These are phyloP conservation scores for Clonostachys chloroleuca DNA, from an alignment of 2,329 filamentous ascomycete species.

Conservation along the genomic window DNA sequence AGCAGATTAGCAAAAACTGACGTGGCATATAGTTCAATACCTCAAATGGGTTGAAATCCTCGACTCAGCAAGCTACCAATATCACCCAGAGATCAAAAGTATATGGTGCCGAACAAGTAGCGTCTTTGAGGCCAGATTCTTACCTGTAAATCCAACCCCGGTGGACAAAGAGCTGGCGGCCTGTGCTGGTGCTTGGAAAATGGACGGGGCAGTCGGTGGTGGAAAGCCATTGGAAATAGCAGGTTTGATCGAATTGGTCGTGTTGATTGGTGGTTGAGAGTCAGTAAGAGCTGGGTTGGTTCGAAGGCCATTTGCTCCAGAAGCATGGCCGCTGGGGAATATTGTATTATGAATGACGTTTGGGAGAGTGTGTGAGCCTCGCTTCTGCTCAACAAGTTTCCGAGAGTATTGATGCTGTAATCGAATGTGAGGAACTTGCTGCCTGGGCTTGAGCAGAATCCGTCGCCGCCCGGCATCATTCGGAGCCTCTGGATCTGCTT, in stretches of 20 bases:
- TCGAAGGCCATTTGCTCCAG: conserved; percentile 8
- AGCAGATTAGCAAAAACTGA: too few relatives aligned
- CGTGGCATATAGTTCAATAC: too few relatives aligned
- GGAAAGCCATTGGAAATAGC: too few relatives aligned
- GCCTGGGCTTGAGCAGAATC: conserved; percentile 37
- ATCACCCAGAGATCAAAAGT: too few relatives aligned
- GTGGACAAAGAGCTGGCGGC: background rate
- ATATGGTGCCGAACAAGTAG: too few relatives aligned
- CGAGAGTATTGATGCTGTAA: conserved; percentile 52
- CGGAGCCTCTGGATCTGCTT: conserved; percentile 23
- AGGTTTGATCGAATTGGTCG: too few relatives aligned
- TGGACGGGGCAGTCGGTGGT: conserved; percentile 2
- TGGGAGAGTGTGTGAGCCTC: conserved; percentile 43
- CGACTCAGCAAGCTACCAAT: too few relatives aligned
- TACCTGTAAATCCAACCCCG: too few relatives aligned
- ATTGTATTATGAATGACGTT: conserved; percentile 53
- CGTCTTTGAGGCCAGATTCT: too few relatives aligned
- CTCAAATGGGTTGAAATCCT: too few relatives aligned
- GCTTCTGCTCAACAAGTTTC: conserved; percentile 55
- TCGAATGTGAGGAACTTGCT: conserved; percentile 39
- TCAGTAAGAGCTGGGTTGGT: background rate
- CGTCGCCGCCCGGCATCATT: conserved; percentile 29
- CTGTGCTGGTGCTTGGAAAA: conserved; percentile 13
- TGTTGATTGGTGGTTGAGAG: too few relatives aligned
- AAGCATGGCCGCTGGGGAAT: conserved; percentile 24